Evolutionary conservation across 805 yeast genomes (phyloP).

Genomic region (Phaffomyces opuntiae): DNA sequence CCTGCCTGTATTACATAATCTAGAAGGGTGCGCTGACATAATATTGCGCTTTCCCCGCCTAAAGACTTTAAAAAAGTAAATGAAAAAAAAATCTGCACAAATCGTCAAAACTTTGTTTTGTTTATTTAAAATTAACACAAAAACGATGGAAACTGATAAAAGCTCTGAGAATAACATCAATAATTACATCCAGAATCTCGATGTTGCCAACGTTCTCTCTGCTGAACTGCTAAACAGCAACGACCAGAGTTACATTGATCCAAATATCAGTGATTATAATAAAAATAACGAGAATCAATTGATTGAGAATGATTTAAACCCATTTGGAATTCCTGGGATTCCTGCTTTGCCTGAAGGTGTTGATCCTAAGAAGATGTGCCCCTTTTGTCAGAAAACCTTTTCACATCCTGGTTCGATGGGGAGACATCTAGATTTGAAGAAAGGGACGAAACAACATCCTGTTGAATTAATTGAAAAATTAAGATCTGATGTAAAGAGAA

Average conservation of each 20-base stretch:
- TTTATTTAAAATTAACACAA: neutral
- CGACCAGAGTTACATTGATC: slow-evolving; percentile 7
- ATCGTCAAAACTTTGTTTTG: neutral
- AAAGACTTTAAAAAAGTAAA: neutral
- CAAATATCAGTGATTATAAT: slow-evolving; percentile 3
- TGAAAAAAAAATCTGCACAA: neutral
- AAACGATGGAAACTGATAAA: neutral
- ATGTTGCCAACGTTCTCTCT: slow-evolving; percentile 10
- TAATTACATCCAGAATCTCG: slow-evolving; percentile 14
- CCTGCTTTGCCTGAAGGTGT: slow-evolving; percentile 24
- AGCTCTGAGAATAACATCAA: slow-evolving; percentile 3
- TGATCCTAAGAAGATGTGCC: slow-evolving; percentile 33
- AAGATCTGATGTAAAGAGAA: slow-evolving; percentile 42
- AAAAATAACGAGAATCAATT: neutral
- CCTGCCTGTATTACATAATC: too few species aligned
- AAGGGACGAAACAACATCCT: slow-evolving; percentile 49
- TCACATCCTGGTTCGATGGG: slow-evolving; percentile 55
- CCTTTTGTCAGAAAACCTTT: slow-evolving; percentile 46
- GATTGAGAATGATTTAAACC: neutral
- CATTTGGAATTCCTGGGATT: slow-evolving; percentile 10
- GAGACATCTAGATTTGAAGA: slow-evolving; percentile 49
- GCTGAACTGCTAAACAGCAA: slow-evolving; percentile 7
- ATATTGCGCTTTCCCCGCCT: neutral
- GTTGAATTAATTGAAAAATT: slow-evolving; percentile 37
- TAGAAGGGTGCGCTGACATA: too few species aligned